Evolutionary conservation across 768 basidiomycete genomes (phyloP).

Genomic region (Rhodotorula diobovata): DNA sequence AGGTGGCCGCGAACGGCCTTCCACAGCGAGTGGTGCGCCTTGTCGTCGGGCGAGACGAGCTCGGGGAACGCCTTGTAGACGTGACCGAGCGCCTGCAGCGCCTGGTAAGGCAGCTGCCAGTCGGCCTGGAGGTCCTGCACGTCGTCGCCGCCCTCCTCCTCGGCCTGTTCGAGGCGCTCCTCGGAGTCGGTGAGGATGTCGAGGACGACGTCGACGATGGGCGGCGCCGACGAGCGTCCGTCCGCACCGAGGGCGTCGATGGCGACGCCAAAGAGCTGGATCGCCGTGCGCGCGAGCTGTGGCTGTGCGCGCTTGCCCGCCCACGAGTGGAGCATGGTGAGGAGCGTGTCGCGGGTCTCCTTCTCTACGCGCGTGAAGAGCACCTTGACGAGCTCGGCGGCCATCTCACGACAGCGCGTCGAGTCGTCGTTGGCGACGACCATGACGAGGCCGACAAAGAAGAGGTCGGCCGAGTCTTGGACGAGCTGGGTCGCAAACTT

Average conservation of each 20-base stretch:
- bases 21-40: conserved; percentile 54
- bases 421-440: conserved; percentile 92
- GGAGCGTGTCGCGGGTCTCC: conserved; percentile 56
- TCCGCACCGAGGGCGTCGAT: conserved; percentile 60
- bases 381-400: conserved; percentile 71
- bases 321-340: conserved; percentile 77
- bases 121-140: conserved; percentile 54
- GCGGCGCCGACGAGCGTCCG: conserved; percentile 48
- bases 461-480: conserved; percentile 73
- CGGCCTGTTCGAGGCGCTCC: conserved; percentile 47
- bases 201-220: conserved; percentile 48
- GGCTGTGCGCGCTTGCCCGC: conserved; percentile 59
- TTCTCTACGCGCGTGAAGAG: conserved; percentile 68
- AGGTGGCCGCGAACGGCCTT: conserved; percentile 60
- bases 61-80: conserved; percentile 56
- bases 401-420: conserved; percentile 80
- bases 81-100: conserved; percentile 58
- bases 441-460: conserved; percentile 88
- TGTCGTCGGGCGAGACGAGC: conserved; percentile 45
- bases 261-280: conserved; percentile 76
- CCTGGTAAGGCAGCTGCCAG: conserved; percentile 81
- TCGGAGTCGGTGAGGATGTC: conserved; percentile 49
- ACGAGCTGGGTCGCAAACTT: conserved; percentile 77
- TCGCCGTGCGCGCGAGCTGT: conserved; percentile 65
- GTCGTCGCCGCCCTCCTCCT: conserved; percentile 51